Evolutionary conservation across 1,284 basidiomycete genomes (phyloP), one percentile per base, ranked within the genome.

Genomic region (Takashimella tepidaria): DNA sequence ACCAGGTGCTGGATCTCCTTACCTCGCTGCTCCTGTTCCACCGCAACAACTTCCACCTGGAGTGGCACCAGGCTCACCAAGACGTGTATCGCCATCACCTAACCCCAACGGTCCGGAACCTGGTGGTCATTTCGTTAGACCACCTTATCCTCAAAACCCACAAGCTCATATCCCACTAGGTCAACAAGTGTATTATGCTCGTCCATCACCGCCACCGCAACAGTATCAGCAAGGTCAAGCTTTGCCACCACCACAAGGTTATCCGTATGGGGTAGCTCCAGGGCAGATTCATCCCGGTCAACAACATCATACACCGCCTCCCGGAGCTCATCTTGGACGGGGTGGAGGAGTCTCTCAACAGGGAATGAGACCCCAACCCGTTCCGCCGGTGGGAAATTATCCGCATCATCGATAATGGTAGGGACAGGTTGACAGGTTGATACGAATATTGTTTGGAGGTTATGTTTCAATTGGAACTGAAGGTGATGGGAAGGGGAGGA

Each of bases 1-100:
- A 5, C 53, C 60, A 13, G 61, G 65, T 3, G 31, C 31, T 8
- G 31, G 31, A 37, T 37, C 31, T 8, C 31, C 31, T 8, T 37
- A 37, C 16, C 31, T 37, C 31, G 8, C 31, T 16, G 31, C 31
- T 37, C 31, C 31, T 37, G 31, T 8, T 16, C n/a, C n/a, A n/a
- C n/a, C n/a, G n/a, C n/a, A n/a, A n/a, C 41, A 20, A 6, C 48
- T 49, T 12, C 44, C 16, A 42, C 49, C 43, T n/a, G 50, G 49
- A 23, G 41, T n/a, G 5, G 47, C 37, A 19, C 26, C n/a, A 13
- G 26, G 42, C 4, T 31, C 42, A 25, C 54, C 54, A 16, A 16
- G 8, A 8, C 31, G 31, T 37, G 31, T 37, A 37, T 37, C 31
- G 31, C 31, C 31, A 37, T 37, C 31, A 16, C 31, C 31, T 37